Percentiles rank a stretch among this genome's conserved stretches.
These are phyloP conservation scores for Gardenia jasminoides DNA, from an alignment of 257 asterid genomes.

Conservation along the genomic window DNA sequence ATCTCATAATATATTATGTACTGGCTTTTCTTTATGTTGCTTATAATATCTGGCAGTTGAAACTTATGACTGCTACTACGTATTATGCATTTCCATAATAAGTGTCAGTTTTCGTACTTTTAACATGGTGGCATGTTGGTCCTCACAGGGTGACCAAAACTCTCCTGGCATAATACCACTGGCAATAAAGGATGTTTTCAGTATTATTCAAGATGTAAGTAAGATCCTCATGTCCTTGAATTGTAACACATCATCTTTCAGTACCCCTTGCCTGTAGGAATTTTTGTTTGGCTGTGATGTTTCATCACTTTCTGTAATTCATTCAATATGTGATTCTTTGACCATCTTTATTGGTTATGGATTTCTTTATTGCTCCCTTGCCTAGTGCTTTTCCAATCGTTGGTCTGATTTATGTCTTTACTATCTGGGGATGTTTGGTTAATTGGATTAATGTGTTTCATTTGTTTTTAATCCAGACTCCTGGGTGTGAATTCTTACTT, in stretches of 20 bases:
- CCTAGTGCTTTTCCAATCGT: not conserved
- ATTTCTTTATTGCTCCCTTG: not conserved
- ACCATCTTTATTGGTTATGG: not conserved
- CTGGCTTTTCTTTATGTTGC: not conserved
- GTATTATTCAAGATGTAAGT: slow-evolving; percentile 97
- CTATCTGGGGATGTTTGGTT: slow-evolving; percentile 2
- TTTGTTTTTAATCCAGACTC: slow-evolving; percentile 66
- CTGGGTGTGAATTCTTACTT: slow-evolving; percentile 95
- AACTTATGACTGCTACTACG: not conserved
- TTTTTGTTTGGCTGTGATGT: not conserved
- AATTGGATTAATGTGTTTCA: not conserved
- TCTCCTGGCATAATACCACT: slow-evolving; percentile 94
- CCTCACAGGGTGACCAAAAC: slow-evolving; percentile 79
- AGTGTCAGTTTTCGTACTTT: slow-evolving; percentile 14
- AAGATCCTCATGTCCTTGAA: slow-evolving; percentile 7
- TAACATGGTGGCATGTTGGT: slow-evolving; percentile 24
- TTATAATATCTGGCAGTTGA: not conserved
- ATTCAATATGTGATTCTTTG: not conserved
- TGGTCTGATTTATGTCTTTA: not conserved
- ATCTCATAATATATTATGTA: not conserved
- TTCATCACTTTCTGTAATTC: not conserved
- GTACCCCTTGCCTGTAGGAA: not conserved
- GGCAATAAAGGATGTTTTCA: slow-evolving; percentile 97
- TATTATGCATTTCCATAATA: not conserved
- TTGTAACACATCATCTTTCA: slow-evolving; percentile 3